Base-by-base conservation (phyloP, 495 filamentous ascomycete species). In the Chaetomium cochliodes region DNA sequence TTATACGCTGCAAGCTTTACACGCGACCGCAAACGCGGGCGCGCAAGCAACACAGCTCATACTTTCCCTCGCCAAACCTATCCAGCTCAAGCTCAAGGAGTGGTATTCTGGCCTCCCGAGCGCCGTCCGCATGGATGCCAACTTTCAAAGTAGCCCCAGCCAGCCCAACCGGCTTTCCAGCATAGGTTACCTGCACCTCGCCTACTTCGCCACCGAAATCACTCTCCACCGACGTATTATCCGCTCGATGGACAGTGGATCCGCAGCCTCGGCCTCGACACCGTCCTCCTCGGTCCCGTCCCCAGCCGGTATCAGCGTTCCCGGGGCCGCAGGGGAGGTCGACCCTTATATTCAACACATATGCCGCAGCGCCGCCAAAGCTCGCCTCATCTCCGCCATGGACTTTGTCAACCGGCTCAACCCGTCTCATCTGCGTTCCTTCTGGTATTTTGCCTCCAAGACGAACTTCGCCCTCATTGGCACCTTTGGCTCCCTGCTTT, bases 311-410 rank as follows among this genome's bases (percentile, higher is more conserved):
- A 54, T 26, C 33, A 42, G 3, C 37, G n/a, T 26, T 23, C 25
- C 57, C 39, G 3, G 33, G 8, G 9, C 30, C 16, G 59, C 57
- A 37, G 63, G 67, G 25, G 65, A 77, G 39, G 75, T 83, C 18
- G 86, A 91, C 69, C 84, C 88, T 0, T 89, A 92, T 73, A 86
- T 97, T 53, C 85, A 92, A 20, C 92, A 97, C 79, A 97, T 98
- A 71, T 97, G 93, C 77, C 94, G 94, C 58, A 92, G 89, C 26
- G 94, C 94, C 23, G 90, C 91, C 62, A 90, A 92, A 70, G 90
- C 91, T 2, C 84, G 90, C 20, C 79, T 92, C 22, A 89, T 87
- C 62, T 90, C 88, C 9, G 87, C 88, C 57, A 90, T 92, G 86
- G 87, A 89, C 64, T 90, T 92, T 72, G 87, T 92, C 46, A 90